Evolutionary conservation across 371 early-diverging fungal genomes (phyloP).

Genomic region (Syncephalastrum contaminatum): DNA sequence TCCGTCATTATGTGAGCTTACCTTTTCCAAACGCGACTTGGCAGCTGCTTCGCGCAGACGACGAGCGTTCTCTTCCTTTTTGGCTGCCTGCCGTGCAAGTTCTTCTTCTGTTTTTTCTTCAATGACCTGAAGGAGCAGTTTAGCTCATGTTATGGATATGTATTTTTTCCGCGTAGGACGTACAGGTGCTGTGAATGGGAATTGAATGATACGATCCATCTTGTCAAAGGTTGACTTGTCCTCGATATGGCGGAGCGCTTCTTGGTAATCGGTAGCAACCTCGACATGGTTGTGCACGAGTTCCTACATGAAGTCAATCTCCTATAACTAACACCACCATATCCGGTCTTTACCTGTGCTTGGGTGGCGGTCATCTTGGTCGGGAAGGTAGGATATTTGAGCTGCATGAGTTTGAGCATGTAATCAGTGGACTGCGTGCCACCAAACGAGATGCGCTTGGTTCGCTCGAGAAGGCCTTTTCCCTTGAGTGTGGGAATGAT

Average conservation of each 20-base stretch:
- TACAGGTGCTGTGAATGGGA: slow-evolving; percentile 68
- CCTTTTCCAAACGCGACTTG: slow-evolving; percentile 78
- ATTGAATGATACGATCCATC: slow-evolving; percentile 69
- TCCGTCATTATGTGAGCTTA: slow-evolving; percentile 15
- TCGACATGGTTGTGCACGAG: slow-evolving; percentile 65
- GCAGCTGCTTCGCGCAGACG: slow-evolving; percentile 80
- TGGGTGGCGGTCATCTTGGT: slow-evolving; percentile 75
- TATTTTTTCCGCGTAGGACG: not conserved
- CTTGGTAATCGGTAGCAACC: slow-evolving; percentile 75
- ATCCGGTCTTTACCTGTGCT: slow-evolving; percentile 52
- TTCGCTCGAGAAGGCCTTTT: slow-evolving; percentile 55
- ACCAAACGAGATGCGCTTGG: slow-evolving; percentile 69
- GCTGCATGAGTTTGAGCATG: slow-evolving; percentile 83
- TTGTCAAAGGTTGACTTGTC: slow-evolving; percentile 53
- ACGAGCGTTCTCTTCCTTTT: slow-evolving; percentile 71
- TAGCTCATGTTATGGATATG: not conserved
- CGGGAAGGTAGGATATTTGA: slow-evolving; percentile 89
- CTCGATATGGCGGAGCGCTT: slow-evolving; percentile 56
- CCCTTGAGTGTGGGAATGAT: slow-evolving; percentile 74
- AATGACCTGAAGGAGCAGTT: slow-evolving; percentile 24
- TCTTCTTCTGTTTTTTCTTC: slow-evolving; percentile 84
- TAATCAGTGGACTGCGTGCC: slow-evolving; percentile 76
- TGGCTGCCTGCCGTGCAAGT: slow-evolving; percentile 67
- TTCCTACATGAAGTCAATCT: slow-evolving; percentile 34
- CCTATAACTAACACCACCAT: not conserved